Evolutionary conservation across 2,329 filamentous ascomycete genomes (phyloP).

Genomic region (Fusarium oligoseptatum): DNA sequence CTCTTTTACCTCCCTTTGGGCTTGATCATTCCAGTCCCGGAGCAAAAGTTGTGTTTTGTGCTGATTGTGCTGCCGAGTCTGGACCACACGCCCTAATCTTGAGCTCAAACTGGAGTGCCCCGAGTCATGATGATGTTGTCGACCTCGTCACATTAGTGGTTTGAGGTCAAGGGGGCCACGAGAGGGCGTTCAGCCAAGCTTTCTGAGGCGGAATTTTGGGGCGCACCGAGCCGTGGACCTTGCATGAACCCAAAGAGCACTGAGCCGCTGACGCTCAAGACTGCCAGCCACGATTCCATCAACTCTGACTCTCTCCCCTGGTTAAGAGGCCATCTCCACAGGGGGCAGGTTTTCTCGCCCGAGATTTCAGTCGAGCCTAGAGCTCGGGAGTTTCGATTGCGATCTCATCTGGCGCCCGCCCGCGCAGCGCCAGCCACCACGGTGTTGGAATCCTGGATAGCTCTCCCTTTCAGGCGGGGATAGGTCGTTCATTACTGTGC

Average conservation of each 20-base stretch:
- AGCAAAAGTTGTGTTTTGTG: not conserved
- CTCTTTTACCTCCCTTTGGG: not conserved
- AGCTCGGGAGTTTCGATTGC: constrained; percentile 23
- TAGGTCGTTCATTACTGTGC: constrained; percentile 15
- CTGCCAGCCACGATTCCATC: constrained; percentile 20
- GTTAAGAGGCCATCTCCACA: constrained; percentile 16
- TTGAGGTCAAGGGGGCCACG: constrained; percentile 11
- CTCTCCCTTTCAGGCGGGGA: constrained; percentile 6
- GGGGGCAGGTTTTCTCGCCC: constrained; percentile 26
- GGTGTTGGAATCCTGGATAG: constrained; percentile 20
- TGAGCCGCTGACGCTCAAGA: constrained; percentile 7
- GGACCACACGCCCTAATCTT: not conserved
- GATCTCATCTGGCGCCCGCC: constrained; percentile 26
- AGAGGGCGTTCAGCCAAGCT: constrained; percentile 10
- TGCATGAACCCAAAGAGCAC: constrained; percentile 18
- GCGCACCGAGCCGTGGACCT: constrained; percentile 12
- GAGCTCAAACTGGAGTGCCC: not conserved
- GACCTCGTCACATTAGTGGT: not conserved
- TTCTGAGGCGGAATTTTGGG: constrained; percentile 12
- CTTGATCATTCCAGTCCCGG: not conserved
- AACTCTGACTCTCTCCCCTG: not conserved
- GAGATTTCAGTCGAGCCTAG: constrained; percentile 44
- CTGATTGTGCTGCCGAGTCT: not conserved
- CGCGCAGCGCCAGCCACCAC: constrained; percentile 20
- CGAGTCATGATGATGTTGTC: constrained; percentile 17